Evolutionary conservation across 2,329 filamentous ascomycete genomes (phyloP), one percentile per base, ranked within the genome.

Genomic region (Sporothrix schenckii): DNA sequence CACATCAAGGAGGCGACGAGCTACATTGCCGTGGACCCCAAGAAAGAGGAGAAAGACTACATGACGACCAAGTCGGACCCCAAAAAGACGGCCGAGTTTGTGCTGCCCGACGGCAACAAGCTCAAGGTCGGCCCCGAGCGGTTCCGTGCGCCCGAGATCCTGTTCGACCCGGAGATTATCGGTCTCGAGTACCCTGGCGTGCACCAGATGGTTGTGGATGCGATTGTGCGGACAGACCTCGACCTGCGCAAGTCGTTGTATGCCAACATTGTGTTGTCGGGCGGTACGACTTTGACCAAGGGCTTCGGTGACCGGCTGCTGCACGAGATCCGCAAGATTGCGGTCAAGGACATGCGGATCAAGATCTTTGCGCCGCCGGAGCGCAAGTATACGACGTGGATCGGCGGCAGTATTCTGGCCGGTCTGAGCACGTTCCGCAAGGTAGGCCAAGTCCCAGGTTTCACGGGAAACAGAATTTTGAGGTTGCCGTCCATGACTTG

Each of bases 371-470:
- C 95, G 69, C 95, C 95, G 69, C 94, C 95, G 6, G 95, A 99
- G 85, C 88, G 95, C 75, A 97, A 98, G 82, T 99, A 98, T 84
- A 97, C 93, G 73, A 99, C 95, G 44, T 99, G 95, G 95, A 98
- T 98, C 76, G 95, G 95, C 74, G 95, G 95, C 70, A 97, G 95
- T 80, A 99, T 99, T 81, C 84, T 99, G 75, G 95, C 95, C 47
- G 94, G 95, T 7, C 82, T 99, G 80, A 98, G 94, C 84, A 99
- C 95, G 69, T 99, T 99, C 83, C 91, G 94, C 84, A 99, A 98
- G 91, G 93, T 95, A 81, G 79, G 86, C 79, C 61, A 6, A 52
- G 6, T 50, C 44, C 79, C 61, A 6, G 53, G 6, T 50, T 49
- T 49, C 19, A 16, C 16, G 14, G 47, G 14, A 44, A 14, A n/a